A percentile compares a stretch with the other conserved stretches of the same genome.
Conservation (phyloP, 176 grass and related monocot species). For the Oryza punctata region DNA sequence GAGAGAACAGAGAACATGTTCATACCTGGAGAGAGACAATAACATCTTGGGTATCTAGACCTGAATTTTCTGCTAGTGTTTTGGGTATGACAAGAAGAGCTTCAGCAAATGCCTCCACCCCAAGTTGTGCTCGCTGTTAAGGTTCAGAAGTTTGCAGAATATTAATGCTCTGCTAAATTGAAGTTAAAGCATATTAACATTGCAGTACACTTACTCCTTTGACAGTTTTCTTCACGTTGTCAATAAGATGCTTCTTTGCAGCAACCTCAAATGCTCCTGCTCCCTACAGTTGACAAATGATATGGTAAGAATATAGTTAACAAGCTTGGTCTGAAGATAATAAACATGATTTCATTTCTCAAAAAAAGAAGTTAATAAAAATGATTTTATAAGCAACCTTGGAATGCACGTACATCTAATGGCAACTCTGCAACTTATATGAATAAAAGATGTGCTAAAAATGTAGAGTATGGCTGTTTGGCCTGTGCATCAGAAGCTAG, state of each 20-base stretch:
- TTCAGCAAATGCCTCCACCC: conserved; percentile 93
- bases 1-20: background rate
- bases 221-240: conserved; percentile 90
- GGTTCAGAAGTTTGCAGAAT: background rate
- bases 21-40: conserved; percentile 76
- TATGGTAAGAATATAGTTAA: background rate
- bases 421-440: background rate
- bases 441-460: background rate
- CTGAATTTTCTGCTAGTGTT: conserved; percentile 92
- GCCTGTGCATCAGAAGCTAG: background rate
- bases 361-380: background rate
- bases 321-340: background rate
- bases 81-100: conserved; percentile 97
- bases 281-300: conserved; percentile 53
- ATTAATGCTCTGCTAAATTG: background rate
- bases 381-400: background rate
- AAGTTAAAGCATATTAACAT: background rate
- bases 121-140: conserved; percentile 91
- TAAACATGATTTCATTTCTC: background rate
- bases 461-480: background rate
- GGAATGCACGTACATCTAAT: background rate
- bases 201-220: conserved; percentile 68
- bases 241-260: conserved; percentile 88
- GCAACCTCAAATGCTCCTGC: conserved; percentile 97
- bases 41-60: conserved; percentile 88